Percentiles rank a stretch among this genome's conserved stretches.
These are phyloP conservation scores for Priceomyces haplophilus DNA, from an alignment of 805 yeast genomes.

Conservation along the genomic window DNA sequence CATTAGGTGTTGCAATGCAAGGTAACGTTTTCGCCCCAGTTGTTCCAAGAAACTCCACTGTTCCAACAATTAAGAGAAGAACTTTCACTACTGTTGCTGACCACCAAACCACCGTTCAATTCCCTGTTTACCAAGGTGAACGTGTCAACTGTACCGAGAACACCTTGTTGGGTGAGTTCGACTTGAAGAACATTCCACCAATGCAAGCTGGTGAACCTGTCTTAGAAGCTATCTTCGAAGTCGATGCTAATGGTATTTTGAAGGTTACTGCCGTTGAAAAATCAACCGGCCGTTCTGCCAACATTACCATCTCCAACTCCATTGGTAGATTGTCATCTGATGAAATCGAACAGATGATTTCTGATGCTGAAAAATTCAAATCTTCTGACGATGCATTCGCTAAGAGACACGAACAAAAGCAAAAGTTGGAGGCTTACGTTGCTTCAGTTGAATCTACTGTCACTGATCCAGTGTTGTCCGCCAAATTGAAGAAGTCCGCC, in stretches of 20 bases:
- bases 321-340: constrained; percentile 50
- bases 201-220: constrained; percentile 52
- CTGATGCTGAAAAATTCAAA: constrained; percentile 67
- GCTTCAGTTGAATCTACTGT: constrained; percentile 92
- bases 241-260: constrained; percentile 51
- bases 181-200: constrained; percentile 50
- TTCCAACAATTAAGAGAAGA: constrained; percentile 50
- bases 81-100: constrained; percentile 51
- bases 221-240: constrained; percentile 49
- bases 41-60: constrained; percentile 52
- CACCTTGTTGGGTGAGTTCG: constrained; percentile 51
- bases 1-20: constrained; percentile 51
- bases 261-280: constrained; percentile 50
- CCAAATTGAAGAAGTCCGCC: constrained; percentile 95
- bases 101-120: constrained; percentile 49
- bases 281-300: constrained; percentile 49
- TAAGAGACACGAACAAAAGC: constrained; percentile 98
- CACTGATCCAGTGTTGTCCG: constrained; percentile 97
- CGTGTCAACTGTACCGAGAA: constrained; percentile 50
- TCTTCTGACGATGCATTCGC: constrained; percentile 98
- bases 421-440: constrained; percentile 98
- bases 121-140: constrained; percentile 53
- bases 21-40: constrained; percentile 51
- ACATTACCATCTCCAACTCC: constrained; percentile 49
- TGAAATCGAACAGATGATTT: constrained; percentile 48